Conservation (phyloP, 139 green algal species). For the Chlamydomonas eustigma region DNA sequence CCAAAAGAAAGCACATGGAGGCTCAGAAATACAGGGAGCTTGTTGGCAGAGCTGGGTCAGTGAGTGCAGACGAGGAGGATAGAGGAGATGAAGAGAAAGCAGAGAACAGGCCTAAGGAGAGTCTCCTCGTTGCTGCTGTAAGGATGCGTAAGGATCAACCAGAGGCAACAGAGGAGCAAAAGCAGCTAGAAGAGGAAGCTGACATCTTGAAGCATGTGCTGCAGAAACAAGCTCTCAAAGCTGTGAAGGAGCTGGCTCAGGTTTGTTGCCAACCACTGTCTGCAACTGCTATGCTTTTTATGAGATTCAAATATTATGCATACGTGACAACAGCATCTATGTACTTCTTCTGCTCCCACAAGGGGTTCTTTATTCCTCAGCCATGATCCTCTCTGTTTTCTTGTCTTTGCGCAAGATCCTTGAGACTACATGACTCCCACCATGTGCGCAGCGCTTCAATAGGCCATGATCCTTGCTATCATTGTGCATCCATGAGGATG, state of each 20-base stretch:
- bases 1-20: conserved; percentile 73
- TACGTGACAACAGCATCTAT: too few species aligned
- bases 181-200: conserved; percentile 73
- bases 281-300: too few species aligned
- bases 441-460: too few species aligned
- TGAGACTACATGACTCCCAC: too few species aligned
- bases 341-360: too few species aligned
- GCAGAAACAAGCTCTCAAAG: conserved; percentile 87
- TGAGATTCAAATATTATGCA: too few species aligned
- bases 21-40: conserved; percentile 53
- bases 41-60: conserved; percentile 6
- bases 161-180: conserved; percentile 64
- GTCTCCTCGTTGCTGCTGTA: conserved; percentile 59
- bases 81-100: not conserved
- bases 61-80: not conserved
- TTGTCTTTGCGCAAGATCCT: too few species aligned
- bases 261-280: conserved; percentile 30
- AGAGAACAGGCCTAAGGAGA: conserved; percentile 52
- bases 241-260: conserved; percentile 88
- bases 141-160: conserved; percentile 29
- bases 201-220: conserved; percentile 85
- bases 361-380: too few species aligned
- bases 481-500: not conserved
- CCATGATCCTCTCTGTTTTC: too few species aligned
- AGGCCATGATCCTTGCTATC: too few species aligned